Evolutionary conservation across 208 protist species (phyloP).

Genomic region (Strigomonas culicis): DNA sequence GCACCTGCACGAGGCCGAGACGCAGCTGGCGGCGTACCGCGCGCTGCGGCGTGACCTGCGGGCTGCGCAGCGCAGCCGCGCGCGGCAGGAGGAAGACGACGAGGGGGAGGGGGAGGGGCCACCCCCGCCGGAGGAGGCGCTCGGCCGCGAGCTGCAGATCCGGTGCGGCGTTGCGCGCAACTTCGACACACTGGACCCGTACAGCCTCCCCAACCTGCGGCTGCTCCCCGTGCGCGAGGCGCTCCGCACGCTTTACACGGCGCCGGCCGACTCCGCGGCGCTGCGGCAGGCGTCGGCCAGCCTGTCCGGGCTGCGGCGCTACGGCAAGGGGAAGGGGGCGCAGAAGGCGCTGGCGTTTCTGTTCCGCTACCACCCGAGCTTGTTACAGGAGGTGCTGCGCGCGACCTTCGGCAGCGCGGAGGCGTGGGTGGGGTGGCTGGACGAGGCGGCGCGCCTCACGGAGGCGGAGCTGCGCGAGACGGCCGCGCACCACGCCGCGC

Average conservation of each 20-base stretch:
- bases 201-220: conserved; percentile 62
- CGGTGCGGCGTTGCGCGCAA: conserved; percentile 17
- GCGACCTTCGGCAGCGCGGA: conserved; percentile 29
- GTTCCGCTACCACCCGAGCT: conserved; percentile 31
- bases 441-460: conserved; percentile 22
- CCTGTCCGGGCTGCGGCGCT: conserved; percentile 27
- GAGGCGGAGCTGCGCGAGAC: conserved; percentile 32
- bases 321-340: conserved; percentile 46
- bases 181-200: conserved; percentile 46
- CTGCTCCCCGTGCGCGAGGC: background rate
- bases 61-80: background rate
- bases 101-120: background rate
- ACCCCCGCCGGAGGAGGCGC: conserved; percentile 13
- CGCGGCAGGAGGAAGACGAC: background rate
- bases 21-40: conserved; percentile 4
- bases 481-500: conserved; percentile 15
- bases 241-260: conserved; percentile 35
- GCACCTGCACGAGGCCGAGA: conserved; percentile 7
- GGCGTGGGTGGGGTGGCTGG: conserved; percentile 46
- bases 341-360: conserved; percentile 43
- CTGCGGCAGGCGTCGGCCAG: conserved; percentile 28
- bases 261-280: conserved; percentile 29
- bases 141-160: conserved; percentile 27
- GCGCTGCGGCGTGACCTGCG: background rate
- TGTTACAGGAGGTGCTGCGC: conserved; percentile 48